Conservation (phyloP, 2,329 filamentous ascomycete species). For the Setomelanomma holmii region DNA sequence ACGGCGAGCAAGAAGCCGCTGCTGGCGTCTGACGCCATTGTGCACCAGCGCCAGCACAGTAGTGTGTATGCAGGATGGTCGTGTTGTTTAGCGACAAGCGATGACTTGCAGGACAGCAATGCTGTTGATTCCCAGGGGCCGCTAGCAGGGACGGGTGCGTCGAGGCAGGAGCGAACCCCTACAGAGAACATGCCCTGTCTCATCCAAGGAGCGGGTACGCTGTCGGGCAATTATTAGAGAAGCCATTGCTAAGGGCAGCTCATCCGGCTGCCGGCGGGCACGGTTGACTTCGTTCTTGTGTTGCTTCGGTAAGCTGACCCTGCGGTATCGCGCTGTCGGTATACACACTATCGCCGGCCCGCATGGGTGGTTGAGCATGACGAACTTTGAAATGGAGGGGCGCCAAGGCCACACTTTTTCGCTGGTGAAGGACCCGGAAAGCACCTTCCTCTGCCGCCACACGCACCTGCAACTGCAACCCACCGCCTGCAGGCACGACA, state of each 20-base stretch:
- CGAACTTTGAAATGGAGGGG: slow-evolving; percentile 5
- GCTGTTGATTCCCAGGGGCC: slow-evolving; percentile 9
- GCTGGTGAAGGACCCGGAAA: slow-evolving; percentile 14
- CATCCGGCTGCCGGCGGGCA: slow-evolving; percentile 13
- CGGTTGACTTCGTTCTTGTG: too few species aligned
- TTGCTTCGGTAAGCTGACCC: slow-evolving; percentile 9
- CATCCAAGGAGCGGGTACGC: slow-evolving; percentile 22
- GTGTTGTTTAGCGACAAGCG: background rate
- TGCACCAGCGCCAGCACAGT: background rate
- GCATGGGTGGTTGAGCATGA: background rate
- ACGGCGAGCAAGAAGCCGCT: too few species aligned
- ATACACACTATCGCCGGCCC: too few species aligned
- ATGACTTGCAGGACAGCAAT: slow-evolving; percentile 22
- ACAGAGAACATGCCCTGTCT: slow-evolving; percentile 20
- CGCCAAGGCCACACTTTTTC: slow-evolving; percentile 11
- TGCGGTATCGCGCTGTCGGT: background rate
- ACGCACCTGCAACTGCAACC: slow-evolving; percentile 1
- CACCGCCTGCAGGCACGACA: background rate
- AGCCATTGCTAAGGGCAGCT: slow-evolving; percentile 21
- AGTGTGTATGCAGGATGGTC: background rate
- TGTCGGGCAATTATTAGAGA: slow-evolving; percentile 28
- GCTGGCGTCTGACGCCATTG: slow-evolving; percentile 7
- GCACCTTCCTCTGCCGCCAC: slow-evolving; percentile 12
- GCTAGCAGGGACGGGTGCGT: slow-evolving; percentile 7
- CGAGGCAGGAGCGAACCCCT: slow-evolving; percentile 26